Evolutionary conservation across 2,329 filamentous ascomycete species (phyloP).

Genomic region (Fusarium virguliforme): DNA sequence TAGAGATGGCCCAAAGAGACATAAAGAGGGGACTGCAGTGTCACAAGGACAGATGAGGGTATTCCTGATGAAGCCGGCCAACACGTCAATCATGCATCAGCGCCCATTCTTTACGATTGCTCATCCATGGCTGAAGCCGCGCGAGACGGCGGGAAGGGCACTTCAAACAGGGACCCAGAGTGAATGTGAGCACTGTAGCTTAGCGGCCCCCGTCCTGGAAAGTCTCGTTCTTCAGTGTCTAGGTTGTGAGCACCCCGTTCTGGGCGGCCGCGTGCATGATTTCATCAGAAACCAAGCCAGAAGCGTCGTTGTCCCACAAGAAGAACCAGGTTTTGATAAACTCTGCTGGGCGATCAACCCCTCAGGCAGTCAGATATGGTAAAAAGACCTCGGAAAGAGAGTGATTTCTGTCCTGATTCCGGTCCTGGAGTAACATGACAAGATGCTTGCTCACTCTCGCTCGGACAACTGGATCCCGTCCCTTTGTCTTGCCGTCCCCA

Average conservation of each 20-base stretch:
- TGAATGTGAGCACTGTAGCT: slow-evolving; percentile 40
- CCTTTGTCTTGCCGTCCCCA: slow-evolving; percentile 4
- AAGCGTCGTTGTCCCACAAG: slow-evolving; percentile 41
- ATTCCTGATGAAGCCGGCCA: slow-evolving; percentile 18
- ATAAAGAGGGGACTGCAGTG: background rate
- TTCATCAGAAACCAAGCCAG: slow-evolving; percentile 35
- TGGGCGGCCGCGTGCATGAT: slow-evolving; percentile 9
- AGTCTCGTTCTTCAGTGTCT: slow-evolving; percentile 36
- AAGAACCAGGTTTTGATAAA: slow-evolving; percentile 2
- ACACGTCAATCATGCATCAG: slow-evolving; percentile 43
- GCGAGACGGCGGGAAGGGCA: slow-evolving; percentile 39
- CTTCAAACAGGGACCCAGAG: slow-evolving; percentile 25
- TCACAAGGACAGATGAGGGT: slow-evolving; percentile 1
- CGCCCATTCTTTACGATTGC: slow-evolving; percentile 15
- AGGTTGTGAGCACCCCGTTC: slow-evolving; percentile 17
- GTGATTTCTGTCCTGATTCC: slow-evolving; percentile 18
- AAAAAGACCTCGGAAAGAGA: slow-evolving; percentile 3
- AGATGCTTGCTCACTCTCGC: background rate
- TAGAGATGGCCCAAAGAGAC: background rate
- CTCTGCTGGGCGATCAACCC: slow-evolving; percentile 6
- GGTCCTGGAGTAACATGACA: slow-evolving; percentile 15
- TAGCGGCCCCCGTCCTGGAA: slow-evolving; percentile 31
- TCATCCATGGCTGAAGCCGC: slow-evolving; percentile 28
- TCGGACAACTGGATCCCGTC: slow-evolving; percentile 15
- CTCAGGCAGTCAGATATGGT: background rate